phyloP scores from a whole-genome alignment of 345 rosid species.

The Aegle marmelos region DNA sequence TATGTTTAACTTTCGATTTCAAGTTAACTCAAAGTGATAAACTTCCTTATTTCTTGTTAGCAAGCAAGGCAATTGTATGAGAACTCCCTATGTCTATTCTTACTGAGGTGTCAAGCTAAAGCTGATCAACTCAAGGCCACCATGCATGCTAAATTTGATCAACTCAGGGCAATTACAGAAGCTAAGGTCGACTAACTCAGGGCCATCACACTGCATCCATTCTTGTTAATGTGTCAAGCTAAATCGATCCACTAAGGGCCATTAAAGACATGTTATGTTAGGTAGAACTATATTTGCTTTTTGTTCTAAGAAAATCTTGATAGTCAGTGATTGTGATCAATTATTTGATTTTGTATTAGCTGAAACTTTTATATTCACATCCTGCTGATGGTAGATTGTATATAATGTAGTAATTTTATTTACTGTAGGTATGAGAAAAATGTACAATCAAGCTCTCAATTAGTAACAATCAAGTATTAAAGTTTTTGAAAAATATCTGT shows the following conservation, averaged over 20 bases:
- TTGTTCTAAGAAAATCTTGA: too few species aligned
- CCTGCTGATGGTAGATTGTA: too few species aligned
- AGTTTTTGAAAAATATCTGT: too few species aligned
- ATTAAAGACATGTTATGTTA: not conserved
- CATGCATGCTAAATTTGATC: constrained; percentile 41
- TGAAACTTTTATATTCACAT: too few species aligned
- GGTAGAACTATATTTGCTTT: too few species aligned
- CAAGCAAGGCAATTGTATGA: constrained; percentile 58
- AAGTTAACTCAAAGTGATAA: not conserved
- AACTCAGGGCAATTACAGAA: too few species aligned
- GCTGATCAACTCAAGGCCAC: constrained; percentile 43
- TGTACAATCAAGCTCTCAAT: too few species aligned
- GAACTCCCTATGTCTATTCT: constrained; percentile 59
- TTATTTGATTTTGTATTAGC: too few species aligned
- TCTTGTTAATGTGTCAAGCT: constrained; percentile 56
- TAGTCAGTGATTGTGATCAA: too few species aligned
- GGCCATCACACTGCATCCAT: constrained; percentile 38
- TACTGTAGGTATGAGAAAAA: too few species aligned
- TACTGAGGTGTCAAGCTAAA: constrained; percentile 53
- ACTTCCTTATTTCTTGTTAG: constrained; percentile 21
- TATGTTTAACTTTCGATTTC: not conserved
- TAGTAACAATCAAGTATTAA: too few species aligned
- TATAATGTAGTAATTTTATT: too few species aligned
- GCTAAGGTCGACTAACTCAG: constrained; percentile 28
- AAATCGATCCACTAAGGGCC: constrained; percentile 44